phyloP scores from a whole-genome alignment of 768 basidiomycete species.

The Termitomyces sp. region DNA sequence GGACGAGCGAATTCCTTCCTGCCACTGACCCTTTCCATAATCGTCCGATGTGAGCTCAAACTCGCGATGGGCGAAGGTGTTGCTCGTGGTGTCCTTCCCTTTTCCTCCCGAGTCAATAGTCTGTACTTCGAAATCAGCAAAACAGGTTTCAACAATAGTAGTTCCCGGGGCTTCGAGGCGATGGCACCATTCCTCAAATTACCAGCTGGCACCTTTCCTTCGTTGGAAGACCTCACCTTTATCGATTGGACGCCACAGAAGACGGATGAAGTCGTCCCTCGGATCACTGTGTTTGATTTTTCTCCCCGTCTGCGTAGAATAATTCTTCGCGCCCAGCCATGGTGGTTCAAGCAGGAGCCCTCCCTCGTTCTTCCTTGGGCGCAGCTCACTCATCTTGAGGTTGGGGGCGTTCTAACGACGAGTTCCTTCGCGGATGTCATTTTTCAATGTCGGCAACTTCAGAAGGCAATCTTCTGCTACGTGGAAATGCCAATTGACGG shows the following conservation, averaged over 20 bases:
- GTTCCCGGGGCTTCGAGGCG: background rate
- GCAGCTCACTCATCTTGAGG: background rate
- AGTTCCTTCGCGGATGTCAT: background rate
- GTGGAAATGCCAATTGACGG: background rate
- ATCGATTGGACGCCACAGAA: background rate
- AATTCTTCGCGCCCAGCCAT: background rate
- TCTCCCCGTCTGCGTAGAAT: background rate
- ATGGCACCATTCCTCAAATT: background rate
- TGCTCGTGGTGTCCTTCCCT: background rate
- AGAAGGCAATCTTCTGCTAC: background rate
- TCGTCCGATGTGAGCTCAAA: background rate
- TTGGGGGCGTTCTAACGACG: background rate
- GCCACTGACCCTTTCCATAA: background rate
- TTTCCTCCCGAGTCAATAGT: background rate
- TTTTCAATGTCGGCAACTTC: background rate
- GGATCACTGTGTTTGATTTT: background rate
- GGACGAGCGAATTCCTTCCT: background rate
- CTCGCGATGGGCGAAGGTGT: background rate
- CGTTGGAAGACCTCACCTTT: background rate
- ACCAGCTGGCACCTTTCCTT: background rate
- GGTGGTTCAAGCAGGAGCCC: background rate
- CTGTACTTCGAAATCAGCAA: background rate
- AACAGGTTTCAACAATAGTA: background rate
- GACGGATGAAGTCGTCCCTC: background rate
- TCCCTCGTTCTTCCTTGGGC: slow-evolving; percentile 1